A percentile compares a stretch with the other conserved stretches of the same genome.
Conservation (phyloP, 2,329 filamentous ascomycete genomes). For the Aspergillus fumigatus region DNA sequence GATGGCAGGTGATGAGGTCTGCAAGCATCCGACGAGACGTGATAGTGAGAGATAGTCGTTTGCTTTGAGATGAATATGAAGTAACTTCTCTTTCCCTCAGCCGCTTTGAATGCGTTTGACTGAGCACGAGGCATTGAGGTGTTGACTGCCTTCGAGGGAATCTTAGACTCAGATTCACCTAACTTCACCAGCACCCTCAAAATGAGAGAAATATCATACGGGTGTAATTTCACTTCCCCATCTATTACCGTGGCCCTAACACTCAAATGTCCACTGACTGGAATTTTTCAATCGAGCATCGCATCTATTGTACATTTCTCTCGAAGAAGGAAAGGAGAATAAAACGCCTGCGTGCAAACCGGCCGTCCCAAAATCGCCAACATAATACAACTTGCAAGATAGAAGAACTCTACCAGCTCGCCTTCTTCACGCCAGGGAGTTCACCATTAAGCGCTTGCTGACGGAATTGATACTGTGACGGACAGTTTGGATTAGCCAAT, state of each 20-base stretch:
- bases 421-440: conserved; percentile 89
- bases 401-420: conserved; percentile 69
- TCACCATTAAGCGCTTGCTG: conserved; percentile 80
- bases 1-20: conserved; percentile 1
- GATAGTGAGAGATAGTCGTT: background rate
- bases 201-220: background rate
- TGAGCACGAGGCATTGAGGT: background rate
- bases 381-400: conserved; percentile 6
- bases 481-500: conserved; percentile 16
- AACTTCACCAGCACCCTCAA: background rate
- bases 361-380: conserved; percentile 16
- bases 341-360: conserved; percentile 26
- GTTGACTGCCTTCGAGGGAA: background rate
- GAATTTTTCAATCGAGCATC: background rate
- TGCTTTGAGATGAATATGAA: background rate
- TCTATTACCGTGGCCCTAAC: background rate
- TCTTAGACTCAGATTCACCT: background rate
- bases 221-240: background rate
- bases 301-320: conserved; percentile 13
- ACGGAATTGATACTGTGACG: conserved; percentile 78
- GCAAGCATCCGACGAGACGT: conserved; percentile 3
- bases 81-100: background rate
- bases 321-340: conserved; percentile 4
- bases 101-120: background rate
- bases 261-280: background rate